Evolutionary conservation across 192 early-diverging fungal species (phyloP).

Genomic region (Cetraspora pellucida): DNA sequence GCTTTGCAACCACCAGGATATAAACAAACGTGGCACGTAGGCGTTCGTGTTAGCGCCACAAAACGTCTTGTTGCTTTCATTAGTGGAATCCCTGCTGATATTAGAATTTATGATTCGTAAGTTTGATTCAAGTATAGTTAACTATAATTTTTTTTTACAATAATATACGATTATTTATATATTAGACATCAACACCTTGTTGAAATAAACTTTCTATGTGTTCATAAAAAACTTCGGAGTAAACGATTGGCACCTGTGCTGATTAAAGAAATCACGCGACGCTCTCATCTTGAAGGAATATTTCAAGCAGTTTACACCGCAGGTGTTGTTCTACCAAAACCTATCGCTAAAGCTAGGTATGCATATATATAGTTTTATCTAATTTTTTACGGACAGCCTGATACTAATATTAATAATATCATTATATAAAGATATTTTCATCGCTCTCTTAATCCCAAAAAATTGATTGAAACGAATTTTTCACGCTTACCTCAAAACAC

Average conservation of each 20-base stretch:
- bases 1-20: slow-evolving; percentile 93
- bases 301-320: slow-evolving; percentile 99
- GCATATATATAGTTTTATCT: neutral
- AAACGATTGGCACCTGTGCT: slow-evolving; percentile 95
- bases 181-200: slow-evolving; percentile 68
- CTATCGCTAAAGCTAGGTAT: slow-evolving; percentile 71
- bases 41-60: slow-evolving; percentile 80
- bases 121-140: slow-evolving; percentile 17
- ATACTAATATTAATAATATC: neutral
- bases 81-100: slow-evolving; percentile 85
- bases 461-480: slow-evolving; percentile 92
- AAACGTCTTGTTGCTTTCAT: slow-evolving; percentile 95
- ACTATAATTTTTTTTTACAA: slow-evolving; percentile 1
- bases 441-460: slow-evolving; percentile 90
- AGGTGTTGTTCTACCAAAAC: slow-evolving; percentile 88
- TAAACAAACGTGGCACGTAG: slow-evolving; percentile 87
- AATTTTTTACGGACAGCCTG: neutral
- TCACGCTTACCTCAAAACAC: slow-evolving; percentile 74
- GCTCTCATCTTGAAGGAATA: slow-evolving; percentile 86
- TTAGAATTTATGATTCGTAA: slow-evolving; percentile 73
- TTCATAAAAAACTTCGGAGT: slow-evolving; percentile 93
- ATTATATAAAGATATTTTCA: slow-evolving; percentile 80
- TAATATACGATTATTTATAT: neutral
- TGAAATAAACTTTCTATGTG: slow-evolving; percentile 98
- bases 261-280: slow-evolving; percentile 96